Evolutionary conservation across 78 protist genomes (phyloP), one percentile per base, ranked within the genome.

Genomic region (Dictyostelium intermedium): DNA sequence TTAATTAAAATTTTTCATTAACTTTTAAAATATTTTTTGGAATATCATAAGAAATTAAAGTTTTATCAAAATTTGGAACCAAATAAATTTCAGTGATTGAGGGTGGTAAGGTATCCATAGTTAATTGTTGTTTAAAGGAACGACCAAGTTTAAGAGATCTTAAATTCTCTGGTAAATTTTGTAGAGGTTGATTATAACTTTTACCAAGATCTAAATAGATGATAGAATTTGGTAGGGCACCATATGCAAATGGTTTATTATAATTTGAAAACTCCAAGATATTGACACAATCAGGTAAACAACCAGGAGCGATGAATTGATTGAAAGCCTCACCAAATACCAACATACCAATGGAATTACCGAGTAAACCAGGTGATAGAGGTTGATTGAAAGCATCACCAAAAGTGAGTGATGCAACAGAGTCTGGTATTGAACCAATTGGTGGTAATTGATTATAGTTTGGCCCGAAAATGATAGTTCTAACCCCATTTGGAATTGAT

Each of bases 251-350:
- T 43, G 83, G 83, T 78, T 78, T 78, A 20, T 78, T 78, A 27
- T 78, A 78, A 45, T 39, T 32, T 37, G 27, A 60, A 78, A 78
- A 78, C 10, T 45, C 63, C 3, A 78, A 32, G 34, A 72, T 72
- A 16, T 34, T 34, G 3, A 72, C 45, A 78, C 47, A 37, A 25
- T 39, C 61, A 16, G 83, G 83, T 13, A 78, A n/a, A 45, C 83
- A 78, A 39, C 83, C 83, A 13, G 61, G 43, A 2, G 32, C 5
- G 3, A 78, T 45, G 45, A 25, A 37, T 78, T 78, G 83, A 45
- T 78, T 78, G 56, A 78, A 78, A 3, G 32, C 0, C 23, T 78
- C 61, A 78, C 83, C 83, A 78, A 78, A 78, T 78, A 78, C 83
- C 14, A 78, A 45, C 70, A 45, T 78, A 27, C 83, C 35, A 27